Percentiles rank a stretch among this genome's conserved stretches.
Conservation (phyloP, 1,284 basidiomycete species). For the Chondrostereum purpureum region DNA sequence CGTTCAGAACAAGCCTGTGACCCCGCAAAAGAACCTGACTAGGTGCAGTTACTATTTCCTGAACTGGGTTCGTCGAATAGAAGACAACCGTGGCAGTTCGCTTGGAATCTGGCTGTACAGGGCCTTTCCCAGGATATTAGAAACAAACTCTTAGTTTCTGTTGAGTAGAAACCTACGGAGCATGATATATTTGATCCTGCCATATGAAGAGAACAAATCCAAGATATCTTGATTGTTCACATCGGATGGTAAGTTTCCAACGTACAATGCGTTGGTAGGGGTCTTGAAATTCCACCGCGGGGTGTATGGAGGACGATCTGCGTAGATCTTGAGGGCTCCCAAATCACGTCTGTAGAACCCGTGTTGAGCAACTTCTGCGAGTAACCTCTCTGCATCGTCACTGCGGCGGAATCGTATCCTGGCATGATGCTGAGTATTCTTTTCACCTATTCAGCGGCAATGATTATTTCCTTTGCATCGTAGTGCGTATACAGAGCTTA, state of each 20-base stretch:
- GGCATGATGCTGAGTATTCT: no score
- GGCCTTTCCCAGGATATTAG: neutral
- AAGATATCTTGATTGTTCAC: neutral
- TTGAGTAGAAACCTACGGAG: neutral
- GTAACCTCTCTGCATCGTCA: no score
- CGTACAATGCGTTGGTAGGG: neutral
- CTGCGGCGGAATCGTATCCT: no score
- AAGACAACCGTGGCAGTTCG: neutral
- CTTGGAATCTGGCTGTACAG: no score
- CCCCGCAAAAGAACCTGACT: neutral
- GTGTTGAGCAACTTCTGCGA: no score
- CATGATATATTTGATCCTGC: neutral
- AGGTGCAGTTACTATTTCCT: neutral
- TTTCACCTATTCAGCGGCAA: no score
- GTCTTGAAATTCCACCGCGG: no score
- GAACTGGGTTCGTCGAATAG: neutral
- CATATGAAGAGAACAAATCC: neutral
- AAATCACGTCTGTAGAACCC: no score
- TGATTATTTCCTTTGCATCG: no score
- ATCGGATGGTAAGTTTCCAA: neutral
- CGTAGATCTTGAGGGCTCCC: no score
- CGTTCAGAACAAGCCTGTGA: neutral
- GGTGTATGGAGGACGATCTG: no score
- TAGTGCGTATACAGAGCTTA: no score
- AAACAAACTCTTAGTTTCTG: neutral